These are phyloP conservation scores for Aspergillus biplanus DNA, from an alignment of 495 filamentous ascomycete genomes.

Conservation along the genomic window DNA sequence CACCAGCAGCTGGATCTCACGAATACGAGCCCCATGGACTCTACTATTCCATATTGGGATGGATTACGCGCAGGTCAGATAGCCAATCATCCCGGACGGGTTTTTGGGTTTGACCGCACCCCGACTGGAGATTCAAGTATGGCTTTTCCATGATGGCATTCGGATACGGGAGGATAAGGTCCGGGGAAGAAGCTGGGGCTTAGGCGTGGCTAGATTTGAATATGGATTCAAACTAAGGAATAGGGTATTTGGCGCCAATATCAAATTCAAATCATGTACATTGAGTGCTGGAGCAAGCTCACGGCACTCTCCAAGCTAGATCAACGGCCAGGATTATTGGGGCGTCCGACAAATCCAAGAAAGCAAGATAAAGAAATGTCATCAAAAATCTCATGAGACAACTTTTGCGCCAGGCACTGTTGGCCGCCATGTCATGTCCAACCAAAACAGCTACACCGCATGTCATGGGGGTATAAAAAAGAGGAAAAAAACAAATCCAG, in stretches of 20 bases:
- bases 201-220: too few species aligned
- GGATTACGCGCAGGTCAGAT: not conserved
- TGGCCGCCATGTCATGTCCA: not conserved
- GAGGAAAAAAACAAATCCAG: not conserved
- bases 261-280: too few species aligned
- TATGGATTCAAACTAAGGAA: too few species aligned
- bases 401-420: not conserved
- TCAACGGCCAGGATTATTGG: too few species aligned
- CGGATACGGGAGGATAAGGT: too few species aligned
- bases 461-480: not conserved
- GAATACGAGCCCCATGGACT: not conserved
- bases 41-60: not conserved
- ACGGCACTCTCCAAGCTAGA: too few species aligned
- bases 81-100: not conserved
- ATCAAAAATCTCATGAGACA: not conserved
- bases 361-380: not conserved
- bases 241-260: too few species aligned
- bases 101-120: not conserved
- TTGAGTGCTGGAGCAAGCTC: too few species aligned
- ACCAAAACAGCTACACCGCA: not conserved
- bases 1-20: not conserved
- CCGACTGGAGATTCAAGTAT: too few species aligned
- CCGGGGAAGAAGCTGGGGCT: too few species aligned
- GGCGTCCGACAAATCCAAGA: too few species aligned
- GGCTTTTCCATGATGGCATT: too few species aligned